Conservation (phyloP, 768 basidiomycete species). For the Agaricus sinodeliciosus region DNA sequence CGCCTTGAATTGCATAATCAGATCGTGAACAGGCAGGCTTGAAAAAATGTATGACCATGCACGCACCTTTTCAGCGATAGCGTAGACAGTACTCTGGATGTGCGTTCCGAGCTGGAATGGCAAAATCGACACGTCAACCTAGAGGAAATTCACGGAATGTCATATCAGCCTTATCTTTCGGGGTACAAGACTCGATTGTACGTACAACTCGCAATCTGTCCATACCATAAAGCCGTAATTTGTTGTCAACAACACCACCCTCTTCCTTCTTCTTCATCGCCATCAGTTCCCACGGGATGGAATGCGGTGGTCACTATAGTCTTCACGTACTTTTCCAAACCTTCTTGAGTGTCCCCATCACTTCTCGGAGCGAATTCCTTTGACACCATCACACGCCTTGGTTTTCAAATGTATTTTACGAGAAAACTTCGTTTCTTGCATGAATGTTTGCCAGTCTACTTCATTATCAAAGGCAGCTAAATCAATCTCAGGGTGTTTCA, state of each 20-base stretch:
- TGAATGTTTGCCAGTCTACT: constrained; percentile 14
- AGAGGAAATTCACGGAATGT: background rate
- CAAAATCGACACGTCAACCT: constrained; percentile 17
- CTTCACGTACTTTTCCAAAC: constrained; percentile 9
- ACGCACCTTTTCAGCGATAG: constrained; percentile 17
- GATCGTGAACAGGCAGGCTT: background rate
- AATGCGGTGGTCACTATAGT: background rate
- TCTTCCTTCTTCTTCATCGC: constrained; percentile 21
- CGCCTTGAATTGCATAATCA: background rate
- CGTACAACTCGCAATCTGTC: constrained; percentile 21
- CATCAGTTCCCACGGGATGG: constrained; percentile 16
- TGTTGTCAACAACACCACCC: constrained; percentile 28
- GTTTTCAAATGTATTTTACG: constrained; percentile 6
- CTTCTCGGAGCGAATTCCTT: constrained; percentile 12
- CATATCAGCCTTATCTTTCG: background rate
- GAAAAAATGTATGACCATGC: background rate
- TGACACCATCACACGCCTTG: background rate
- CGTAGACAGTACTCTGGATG: constrained; percentile 14
- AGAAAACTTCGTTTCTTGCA: constrained; percentile 13
- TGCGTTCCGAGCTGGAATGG: constrained; percentile 14
- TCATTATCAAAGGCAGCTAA: constrained; percentile 7
- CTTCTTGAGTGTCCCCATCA: constrained; percentile 14
- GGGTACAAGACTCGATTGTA: background rate
- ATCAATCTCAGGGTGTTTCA: constrained; percentile 12
- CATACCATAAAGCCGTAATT: constrained; percentile 26